Conservation (phyloP, 2,329 filamentous ascomycete genomes). For the Penicillium capsulatum region DNA sequence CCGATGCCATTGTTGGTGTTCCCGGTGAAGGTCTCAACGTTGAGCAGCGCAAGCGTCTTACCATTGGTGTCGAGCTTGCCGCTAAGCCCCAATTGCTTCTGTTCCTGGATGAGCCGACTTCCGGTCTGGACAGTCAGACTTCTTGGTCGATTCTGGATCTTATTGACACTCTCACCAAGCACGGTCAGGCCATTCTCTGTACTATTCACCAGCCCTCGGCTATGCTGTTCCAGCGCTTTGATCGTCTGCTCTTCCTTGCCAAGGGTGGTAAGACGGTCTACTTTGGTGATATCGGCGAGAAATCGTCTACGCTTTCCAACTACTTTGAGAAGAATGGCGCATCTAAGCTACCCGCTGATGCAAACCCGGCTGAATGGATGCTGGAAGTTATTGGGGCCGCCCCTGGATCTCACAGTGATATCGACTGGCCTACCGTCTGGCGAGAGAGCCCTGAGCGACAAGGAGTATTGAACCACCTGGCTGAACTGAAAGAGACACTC, state of each 20-base stretch:
- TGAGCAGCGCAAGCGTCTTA: conserved; percentile 69
- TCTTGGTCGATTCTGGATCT: conserved; percentile 89
- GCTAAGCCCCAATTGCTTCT: conserved; percentile 85
- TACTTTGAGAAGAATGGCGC: conserved; percentile 66
- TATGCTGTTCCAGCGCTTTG: conserved; percentile 86
- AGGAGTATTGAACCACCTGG: conserved; percentile 55
- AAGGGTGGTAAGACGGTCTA: conserved; percentile 65
- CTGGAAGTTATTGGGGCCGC: conserved; percentile 58
- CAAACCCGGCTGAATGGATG: conserved; percentile 76
- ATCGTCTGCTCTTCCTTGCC: conserved; percentile 61
- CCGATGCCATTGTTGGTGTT: conserved; percentile 85
- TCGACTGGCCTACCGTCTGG: conserved; percentile 64
- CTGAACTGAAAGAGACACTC: conserved; percentile 46
- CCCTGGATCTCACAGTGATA: conserved; percentile 59
- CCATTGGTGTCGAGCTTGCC: conserved; percentile 92
- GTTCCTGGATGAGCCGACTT: conserved; percentile 93
- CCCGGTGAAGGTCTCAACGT: conserved; percentile 71
- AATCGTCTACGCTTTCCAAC: conserved; percentile 53
- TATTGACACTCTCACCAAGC: conserved; percentile 82
- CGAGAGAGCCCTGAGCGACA: conserved; percentile 55
- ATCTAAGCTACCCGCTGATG: conserved; percentile 54
- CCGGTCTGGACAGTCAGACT: conserved; percentile 87
- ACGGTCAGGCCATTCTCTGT: conserved; percentile 89
- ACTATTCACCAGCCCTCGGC: conserved; percentile 97
- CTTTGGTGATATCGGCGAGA: conserved; percentile 62